Evolutionary conservation across 352 stramenopile species (phyloP).

Genomic region (Globisporangium rhizosaccharum): DNA sequence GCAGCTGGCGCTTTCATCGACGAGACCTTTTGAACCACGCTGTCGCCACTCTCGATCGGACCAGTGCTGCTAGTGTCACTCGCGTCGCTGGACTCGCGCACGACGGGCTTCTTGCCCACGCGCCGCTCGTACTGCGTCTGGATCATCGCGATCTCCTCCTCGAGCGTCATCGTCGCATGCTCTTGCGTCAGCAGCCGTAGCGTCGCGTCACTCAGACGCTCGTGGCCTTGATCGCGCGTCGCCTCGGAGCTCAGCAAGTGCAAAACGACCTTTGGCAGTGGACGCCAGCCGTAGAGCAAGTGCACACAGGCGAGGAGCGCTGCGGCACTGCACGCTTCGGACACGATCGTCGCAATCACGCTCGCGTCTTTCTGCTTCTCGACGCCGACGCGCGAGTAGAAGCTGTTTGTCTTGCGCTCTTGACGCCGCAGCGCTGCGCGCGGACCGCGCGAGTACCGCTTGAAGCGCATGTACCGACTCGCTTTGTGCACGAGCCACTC

Average conservation of each 20-base stretch:
- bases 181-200: slow-evolving; percentile 36
- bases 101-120: slow-evolving; percentile 48
- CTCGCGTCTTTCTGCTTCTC: slow-evolving; percentile 55
- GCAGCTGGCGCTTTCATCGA: background rate
- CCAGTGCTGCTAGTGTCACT: slow-evolving; percentile 1
- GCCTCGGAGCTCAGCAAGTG: slow-evolving; percentile 42
- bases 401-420: slow-evolving; percentile 62
- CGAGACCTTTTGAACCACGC: background rate
- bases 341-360: slow-evolving; percentile 66
- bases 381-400: slow-evolving; percentile 71
- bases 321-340: slow-evolving; percentile 70
- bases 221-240: slow-evolving; percentile 6
- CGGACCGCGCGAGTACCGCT: slow-evolving; percentile 73
- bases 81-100: slow-evolving; percentile 26
- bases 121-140: slow-evolving; percentile 73
- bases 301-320: slow-evolving; percentile 75
- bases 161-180: slow-evolving; percentile 35
- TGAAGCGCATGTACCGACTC: slow-evolving; percentile 79
- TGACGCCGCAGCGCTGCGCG: slow-evolving; percentile 47
- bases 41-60: background rate
- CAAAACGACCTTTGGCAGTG: slow-evolving; percentile 60
- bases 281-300: slow-evolving; percentile 69
- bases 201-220: slow-evolving; percentile 26
- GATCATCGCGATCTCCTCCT: slow-evolving; percentile 72
- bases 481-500: slow-evolving; percentile 73